Evolutionary conservation across 257 asterid genomes (phyloP).

Genomic region (Orobanche coerulescens): DNA sequence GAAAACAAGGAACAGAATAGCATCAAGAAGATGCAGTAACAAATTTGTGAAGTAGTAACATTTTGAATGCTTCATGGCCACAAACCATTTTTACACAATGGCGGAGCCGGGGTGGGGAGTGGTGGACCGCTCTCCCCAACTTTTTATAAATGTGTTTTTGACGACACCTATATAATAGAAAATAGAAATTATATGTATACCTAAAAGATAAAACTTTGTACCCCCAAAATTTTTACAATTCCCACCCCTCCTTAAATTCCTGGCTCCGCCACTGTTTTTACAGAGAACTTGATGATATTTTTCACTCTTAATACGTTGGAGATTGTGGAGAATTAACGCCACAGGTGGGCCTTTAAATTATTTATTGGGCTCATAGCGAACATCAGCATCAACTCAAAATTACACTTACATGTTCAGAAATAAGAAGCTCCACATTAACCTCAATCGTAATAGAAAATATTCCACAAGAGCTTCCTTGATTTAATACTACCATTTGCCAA

Average conservation of each 20-base stretch:
- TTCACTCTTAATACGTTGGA: not conserved
- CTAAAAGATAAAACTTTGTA: too few species aligned
- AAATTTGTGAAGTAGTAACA: conserved; percentile 10
- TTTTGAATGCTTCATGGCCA: not conserved
- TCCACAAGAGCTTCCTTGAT: not conserved
- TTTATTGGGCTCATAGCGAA: not conserved
- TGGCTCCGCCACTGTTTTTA: too few species aligned
- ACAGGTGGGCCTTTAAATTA: not conserved
- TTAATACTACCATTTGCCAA: not conserved
- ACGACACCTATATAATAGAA: too few species aligned
- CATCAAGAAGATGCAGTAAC: conserved; percentile 4
- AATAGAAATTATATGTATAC: too few species aligned
- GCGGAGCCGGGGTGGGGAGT: too few species aligned
- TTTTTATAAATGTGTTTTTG: too few species aligned
- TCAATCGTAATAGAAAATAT: not conserved
- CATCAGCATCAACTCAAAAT: not conserved
- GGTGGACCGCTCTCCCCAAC: too few species aligned
- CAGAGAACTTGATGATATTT: not conserved
- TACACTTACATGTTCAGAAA: conserved; percentile 3
- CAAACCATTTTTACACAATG: not conserved
- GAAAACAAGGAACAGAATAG: conserved; percentile 11
- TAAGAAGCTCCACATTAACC: not conserved
- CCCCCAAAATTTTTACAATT: too few species aligned
- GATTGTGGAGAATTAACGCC: not conserved
- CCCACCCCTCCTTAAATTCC: too few species aligned